A percentile compares a stretch with the other conserved stretches of the same genome.
Conservation (phyloP, 495 filamentous ascomycete species). For the Paragyromitra xinjiangensis region DNA sequence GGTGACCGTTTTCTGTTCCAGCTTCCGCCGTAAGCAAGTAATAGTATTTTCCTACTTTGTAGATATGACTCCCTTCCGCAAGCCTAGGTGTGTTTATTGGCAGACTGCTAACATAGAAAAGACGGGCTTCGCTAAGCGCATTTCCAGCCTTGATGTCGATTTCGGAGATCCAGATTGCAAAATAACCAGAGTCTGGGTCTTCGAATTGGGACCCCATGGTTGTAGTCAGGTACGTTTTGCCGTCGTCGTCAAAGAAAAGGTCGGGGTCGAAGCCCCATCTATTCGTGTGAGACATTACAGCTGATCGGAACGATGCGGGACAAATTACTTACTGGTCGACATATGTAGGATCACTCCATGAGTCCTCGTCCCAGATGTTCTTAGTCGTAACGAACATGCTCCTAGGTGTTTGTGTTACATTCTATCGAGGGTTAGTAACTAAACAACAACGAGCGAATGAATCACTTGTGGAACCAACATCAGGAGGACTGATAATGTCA, state of each 20-base stretch:
- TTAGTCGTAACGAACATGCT: constrained; percentile 64
- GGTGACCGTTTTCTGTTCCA: constrained; percentile 69
- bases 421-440: constrained; percentile 4
- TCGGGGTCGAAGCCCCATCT: constrained; percentile 52
- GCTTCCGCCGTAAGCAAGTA: constrained; percentile 71
- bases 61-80: constrained; percentile 70
- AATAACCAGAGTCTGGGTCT: constrained; percentile 54
- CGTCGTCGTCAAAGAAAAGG: constrained; percentile 66
- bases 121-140: constrained; percentile 59
- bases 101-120: constrained; percentile 46
- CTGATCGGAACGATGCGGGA: constrained; percentile 36
- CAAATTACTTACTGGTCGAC: constrained; percentile 61
- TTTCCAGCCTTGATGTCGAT: constrained; percentile 63
- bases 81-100: constrained; percentile 58
- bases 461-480: constrained; percentile 29
- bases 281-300: constrained; percentile 5
- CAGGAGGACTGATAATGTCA: constrained; percentile 61
- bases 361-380: constrained; percentile 62
- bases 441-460: neutral
- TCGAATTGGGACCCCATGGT: constrained; percentile 59
- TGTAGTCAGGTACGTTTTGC: constrained; percentile 67
- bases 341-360: constrained; percentile 64
- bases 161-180: constrained; percentile 64
- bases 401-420: constrained; percentile 56
- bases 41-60: constrained; percentile 64